Evolutionary conservation across 2,329 filamentous ascomycete genomes (phyloP).

Genomic region (Arthrinium phaeospermum): DNA sequence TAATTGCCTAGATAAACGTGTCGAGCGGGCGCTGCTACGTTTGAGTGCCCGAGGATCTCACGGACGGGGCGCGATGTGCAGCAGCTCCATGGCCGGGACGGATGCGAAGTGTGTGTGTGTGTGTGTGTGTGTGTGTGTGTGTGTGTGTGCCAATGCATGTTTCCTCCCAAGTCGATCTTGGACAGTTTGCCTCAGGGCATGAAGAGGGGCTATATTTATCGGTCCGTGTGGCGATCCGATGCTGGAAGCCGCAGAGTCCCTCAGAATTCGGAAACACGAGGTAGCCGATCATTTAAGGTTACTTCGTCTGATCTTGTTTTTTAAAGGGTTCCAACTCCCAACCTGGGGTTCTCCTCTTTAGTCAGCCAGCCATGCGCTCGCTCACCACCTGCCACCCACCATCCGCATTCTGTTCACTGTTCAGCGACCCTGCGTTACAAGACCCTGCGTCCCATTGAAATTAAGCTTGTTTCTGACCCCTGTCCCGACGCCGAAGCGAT

Average conservation of each 20-base stretch:
- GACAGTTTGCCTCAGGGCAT: not conserved
- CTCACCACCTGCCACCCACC: too few species aligned
- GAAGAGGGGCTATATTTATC: not conserved
- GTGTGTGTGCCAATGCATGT: not conserved
- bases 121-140: not conserved
- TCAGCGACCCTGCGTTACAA: not conserved
- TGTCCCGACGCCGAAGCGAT: slow-evolving; percentile 5
- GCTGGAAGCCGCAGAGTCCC: not conserved
- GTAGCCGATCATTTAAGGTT: slow-evolving; percentile 13
- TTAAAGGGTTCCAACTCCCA: not conserved
- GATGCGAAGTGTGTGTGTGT: not conserved
- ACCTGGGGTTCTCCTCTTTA: not conserved
- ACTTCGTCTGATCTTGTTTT: not conserved
- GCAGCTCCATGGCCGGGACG: not conserved
- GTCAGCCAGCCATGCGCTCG: not conserved
- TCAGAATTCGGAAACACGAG: not conserved
- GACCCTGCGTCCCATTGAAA: not conserved
- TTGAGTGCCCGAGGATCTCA: not conserved
- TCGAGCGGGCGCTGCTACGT: not conserved
- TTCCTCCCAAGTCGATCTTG: not conserved
- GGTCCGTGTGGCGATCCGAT: not conserved
- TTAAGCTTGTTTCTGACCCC: slow-evolving; percentile 15
- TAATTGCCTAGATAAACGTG: not conserved
- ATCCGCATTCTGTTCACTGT: not conserved
- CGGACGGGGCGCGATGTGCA: not conserved